Evolutionary conservation across 768 basidiomycete genomes (phyloP).

Genomic region (Termitomyces sp.): DNA sequence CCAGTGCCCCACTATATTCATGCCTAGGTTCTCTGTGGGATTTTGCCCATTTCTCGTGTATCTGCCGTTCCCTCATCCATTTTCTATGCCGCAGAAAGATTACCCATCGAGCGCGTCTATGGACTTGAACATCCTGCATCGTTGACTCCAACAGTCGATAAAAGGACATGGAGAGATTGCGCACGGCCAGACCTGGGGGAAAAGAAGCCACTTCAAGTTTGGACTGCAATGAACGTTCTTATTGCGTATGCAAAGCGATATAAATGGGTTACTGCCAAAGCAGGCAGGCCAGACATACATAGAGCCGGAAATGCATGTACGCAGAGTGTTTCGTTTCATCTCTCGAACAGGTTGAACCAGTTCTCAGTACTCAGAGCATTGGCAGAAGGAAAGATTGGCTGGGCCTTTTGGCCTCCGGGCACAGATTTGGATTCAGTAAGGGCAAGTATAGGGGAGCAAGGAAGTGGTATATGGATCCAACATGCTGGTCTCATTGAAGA

Average conservation of each 20-base stretch:
- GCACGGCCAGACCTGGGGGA: conserved; percentile 19
- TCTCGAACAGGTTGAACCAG: not conserved
- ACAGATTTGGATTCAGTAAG: conserved; percentile 21
- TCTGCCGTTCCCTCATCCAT: conserved; percentile 82
- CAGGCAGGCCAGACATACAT: conserved; percentile 82
- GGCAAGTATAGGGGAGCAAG: conserved; percentile 20
- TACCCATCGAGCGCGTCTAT: conserved; percentile 76
- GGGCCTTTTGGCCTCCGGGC: conserved; percentile 83
- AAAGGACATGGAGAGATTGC: conserved; percentile 74
- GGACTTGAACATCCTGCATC: conserved; percentile 47
- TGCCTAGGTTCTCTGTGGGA: conserved; percentile 57
- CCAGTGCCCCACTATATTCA: conserved; percentile 3
- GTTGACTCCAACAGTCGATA: conserved; percentile 42
- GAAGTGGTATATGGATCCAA: conserved; percentile 56
- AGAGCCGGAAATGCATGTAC: conserved; percentile 86
- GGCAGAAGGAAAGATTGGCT: conserved; percentile 74
- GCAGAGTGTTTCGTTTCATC: conserved; percentile 23
- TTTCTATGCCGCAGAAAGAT: conserved; percentile 54
- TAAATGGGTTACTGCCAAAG: conserved; percentile 88
- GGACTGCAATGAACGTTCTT: conserved; percentile 88
- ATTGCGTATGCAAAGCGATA: conserved; percentile 70
- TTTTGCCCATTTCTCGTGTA: conserved; percentile 76
- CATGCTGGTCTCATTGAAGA: conserved; percentile 25
- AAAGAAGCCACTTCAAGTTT: conserved; percentile 24
- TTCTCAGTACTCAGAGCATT: conserved; percentile 69